Evolutionary conservation across 2,329 filamentous ascomycete species (phyloP).

Genomic region (Pseudopithomyces maydicus): DNA sequence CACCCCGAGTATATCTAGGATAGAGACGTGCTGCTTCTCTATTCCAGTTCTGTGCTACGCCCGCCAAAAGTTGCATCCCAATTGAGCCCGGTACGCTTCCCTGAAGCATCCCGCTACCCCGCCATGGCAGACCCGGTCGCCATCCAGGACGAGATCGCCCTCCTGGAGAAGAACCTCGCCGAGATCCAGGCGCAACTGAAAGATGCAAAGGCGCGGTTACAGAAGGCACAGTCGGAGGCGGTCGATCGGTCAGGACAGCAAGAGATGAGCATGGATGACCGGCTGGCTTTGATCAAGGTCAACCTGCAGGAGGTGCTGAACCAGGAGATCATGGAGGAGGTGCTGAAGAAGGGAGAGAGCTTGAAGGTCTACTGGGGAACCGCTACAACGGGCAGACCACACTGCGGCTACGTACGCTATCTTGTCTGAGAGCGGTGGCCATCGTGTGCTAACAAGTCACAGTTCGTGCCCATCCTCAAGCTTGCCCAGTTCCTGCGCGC

Average conservation of each 20-base stretch:
- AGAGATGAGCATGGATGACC: slow-evolving; percentile 59
- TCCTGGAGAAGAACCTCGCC: slow-evolving; percentile 39
- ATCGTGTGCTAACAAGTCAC: slow-evolving; percentile 13
- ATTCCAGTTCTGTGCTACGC: background rate
- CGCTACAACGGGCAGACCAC: slow-evolving; percentile 83
- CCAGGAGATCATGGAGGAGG: slow-evolving; percentile 77
- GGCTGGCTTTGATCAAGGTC: slow-evolving; percentile 75
- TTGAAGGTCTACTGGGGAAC: slow-evolving; percentile 89
- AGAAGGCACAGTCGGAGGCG: slow-evolving; percentile 25
- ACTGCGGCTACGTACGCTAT: slow-evolving; percentile 73
- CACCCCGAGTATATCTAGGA: background rate
- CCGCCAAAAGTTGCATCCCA: background rate
- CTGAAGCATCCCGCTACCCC: slow-evolving; percentile 23
- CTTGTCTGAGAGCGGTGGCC: background rate
- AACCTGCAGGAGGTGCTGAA: slow-evolving; percentile 85
- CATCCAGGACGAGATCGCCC: slow-evolving; percentile 37
- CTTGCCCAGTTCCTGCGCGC: slow-evolving; percentile 86
- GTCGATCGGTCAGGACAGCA: slow-evolving; percentile 25
- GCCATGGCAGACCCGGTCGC: slow-evolving; percentile 36
- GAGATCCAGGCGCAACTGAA: slow-evolving; percentile 36
- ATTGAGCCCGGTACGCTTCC: slow-evolving; percentile 2
- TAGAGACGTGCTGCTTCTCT: background rate
- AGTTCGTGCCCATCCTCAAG: slow-evolving; percentile 83
- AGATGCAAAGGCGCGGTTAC: slow-evolving; percentile 35
- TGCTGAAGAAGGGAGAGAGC: slow-evolving; percentile 68